Evolutionary conservation across 441 rosid genomes (phyloP), one percentile per base, ranked within the genome.

Genomic region (Pelargonium exstipulatum): DNA sequence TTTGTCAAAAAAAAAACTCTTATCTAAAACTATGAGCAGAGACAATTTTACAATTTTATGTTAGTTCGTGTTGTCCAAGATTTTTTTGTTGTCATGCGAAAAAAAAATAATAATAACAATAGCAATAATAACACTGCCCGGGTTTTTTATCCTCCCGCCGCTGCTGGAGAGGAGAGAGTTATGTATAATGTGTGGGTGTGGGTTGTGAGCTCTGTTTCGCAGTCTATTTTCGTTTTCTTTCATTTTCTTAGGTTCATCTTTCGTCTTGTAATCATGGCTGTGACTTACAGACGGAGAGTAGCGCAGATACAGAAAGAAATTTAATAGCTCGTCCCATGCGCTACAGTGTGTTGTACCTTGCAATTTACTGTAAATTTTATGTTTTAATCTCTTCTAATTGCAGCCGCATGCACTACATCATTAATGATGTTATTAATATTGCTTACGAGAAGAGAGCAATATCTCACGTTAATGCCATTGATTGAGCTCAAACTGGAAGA

Each of bases 231-330:
- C 79, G 76, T 80, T 84, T 69, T 73, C 85, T 69, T 69, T 81
- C 77, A 51, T 60, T 75, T 53, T 79, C 74, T 16, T 12, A 69
- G 67, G 74, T 61, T 65, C 69, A 9, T 48, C 63, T 71, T 58
- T 83, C 85, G 83, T 63, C 74, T 76, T 84, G 80, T 86, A 83
- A 83, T 82, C 69, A 81, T 82, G 81, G 80, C 29, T 24, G 26
- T 24, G 26, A 24, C 71, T 66, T 73, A 65, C 61, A 71, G 77
- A 72, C 79, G 70, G 64, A 40, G 12, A 26, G 26, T 16, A 3
- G 29, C 55, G 71, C 16, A 51, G 40, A 70, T 68, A 37, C 64
- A n/a, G n/a, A n/a, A n/a, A 37, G 58, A 51, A 4, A 16, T 13
- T 51, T 13, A 13, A 68, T 57, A 4, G 66, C 69, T 42, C 29